Evolutionary conservation across 805 yeast species (phyloP).

Genomic region (Lachancea thermotolerans): DNA sequence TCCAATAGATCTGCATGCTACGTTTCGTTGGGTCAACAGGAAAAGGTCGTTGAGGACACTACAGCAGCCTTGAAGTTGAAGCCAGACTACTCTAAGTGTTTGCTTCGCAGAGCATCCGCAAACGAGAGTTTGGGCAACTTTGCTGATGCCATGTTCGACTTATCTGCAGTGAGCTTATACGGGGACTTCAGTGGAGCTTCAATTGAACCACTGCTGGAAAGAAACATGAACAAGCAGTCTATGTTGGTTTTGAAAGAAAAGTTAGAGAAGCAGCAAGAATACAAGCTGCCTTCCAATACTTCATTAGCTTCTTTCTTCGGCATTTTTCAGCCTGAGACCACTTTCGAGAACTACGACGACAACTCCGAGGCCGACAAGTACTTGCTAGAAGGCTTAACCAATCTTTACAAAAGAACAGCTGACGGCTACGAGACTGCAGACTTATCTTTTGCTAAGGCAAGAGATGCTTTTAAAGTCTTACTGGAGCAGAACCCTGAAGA

Average conservation of each 20-base stretch:
- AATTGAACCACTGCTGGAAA: slow-evolving; percentile 75
- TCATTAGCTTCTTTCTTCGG: slow-evolving; percentile 81
- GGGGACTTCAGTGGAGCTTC: slow-evolving; percentile 78
- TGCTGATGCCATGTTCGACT: slow-evolving; percentile 83
- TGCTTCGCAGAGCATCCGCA: slow-evolving; percentile 88
- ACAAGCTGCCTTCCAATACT: slow-evolving; percentile 70
- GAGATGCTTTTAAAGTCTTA: slow-evolving; percentile 35
- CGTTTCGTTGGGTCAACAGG: slow-evolving; percentile 71
- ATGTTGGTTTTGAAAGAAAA: slow-evolving; percentile 59
- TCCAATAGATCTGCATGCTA: slow-evolving; percentile 96
- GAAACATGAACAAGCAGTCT: slow-evolving; percentile 79
- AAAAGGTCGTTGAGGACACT: slow-evolving; percentile 82
- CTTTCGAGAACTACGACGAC: slow-evolving; percentile 44
- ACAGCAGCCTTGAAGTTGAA: slow-evolving; percentile 77
- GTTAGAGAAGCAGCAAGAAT: slow-evolving; percentile 32
- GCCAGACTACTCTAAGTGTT: slow-evolving; percentile 87
- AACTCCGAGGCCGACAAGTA: slow-evolving; percentile 56
- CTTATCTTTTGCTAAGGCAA: slow-evolving; percentile 48
- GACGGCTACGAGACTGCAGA: slow-evolving; percentile 36
- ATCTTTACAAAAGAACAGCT: slow-evolving; percentile 40
- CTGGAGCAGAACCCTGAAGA: slow-evolving; percentile 23
- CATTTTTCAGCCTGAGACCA: slow-evolving; percentile 59
- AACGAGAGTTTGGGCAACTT: slow-evolving; percentile 74
- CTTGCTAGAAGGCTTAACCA: slow-evolving; percentile 57
- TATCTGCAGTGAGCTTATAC: slow-evolving; percentile 79